Conservation (phyloP, 345 rosid species). For the Heritiera fomes region DNA sequence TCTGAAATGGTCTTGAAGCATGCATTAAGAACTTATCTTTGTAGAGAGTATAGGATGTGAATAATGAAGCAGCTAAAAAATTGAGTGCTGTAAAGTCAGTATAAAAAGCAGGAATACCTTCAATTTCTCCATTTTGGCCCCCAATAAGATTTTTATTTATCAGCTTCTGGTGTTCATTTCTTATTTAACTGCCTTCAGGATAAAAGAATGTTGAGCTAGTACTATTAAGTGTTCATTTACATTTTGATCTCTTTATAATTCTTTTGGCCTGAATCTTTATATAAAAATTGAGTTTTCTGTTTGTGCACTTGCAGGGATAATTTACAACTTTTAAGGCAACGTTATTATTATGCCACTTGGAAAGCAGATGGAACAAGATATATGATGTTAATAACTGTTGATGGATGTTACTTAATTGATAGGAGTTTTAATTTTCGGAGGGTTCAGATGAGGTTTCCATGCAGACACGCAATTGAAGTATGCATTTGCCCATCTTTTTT, state of each 20-base stretch:
- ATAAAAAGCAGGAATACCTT: not conserved
- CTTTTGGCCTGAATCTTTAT: not conserved
- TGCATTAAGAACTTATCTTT: not conserved
- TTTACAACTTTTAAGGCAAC: slow-evolving; percentile 82
- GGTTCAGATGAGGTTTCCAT: slow-evolving; percentile 98
- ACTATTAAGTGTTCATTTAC: not conserved
- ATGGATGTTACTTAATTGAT: slow-evolving; percentile 91
- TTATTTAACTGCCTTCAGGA: not conserved
- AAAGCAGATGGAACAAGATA: slow-evolving; percentile 99
- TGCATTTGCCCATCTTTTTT: slow-evolving; percentile 31
- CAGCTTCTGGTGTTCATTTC: not conserved
- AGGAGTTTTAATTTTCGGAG: slow-evolving; percentile 84
- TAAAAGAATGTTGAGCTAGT: not conserved
- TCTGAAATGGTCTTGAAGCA: slow-evolving; percentile 6
- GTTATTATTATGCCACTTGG: slow-evolving; percentile 99
- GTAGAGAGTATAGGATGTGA: slow-evolving; percentile 7
- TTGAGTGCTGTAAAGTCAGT: not conserved
- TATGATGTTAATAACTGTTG: slow-evolving; percentile 89
- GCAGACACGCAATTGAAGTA: slow-evolving; percentile 68
- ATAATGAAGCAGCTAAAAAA: not conserved
- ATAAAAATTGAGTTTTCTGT: not conserved
- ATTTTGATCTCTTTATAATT: not conserved
- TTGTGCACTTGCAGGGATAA: slow-evolving; percentile 68
- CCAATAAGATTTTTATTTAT: not conserved
- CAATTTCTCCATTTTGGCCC: not conserved